Evolutionary conservation across 805 yeast species (phyloP).

Genomic region (Trichomonascus vanleenenianus): DNA sequence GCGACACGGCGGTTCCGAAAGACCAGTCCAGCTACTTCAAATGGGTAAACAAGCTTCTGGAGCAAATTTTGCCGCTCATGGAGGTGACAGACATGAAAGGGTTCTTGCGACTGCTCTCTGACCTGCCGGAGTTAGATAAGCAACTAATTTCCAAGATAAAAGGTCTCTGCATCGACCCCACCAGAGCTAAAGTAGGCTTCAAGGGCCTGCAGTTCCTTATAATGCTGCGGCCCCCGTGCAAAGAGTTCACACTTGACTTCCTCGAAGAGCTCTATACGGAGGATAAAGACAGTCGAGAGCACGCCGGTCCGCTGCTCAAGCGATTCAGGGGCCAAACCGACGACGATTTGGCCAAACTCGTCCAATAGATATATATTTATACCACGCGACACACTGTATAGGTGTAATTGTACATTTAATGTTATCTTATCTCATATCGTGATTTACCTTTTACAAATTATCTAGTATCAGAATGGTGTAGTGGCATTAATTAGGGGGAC

Average conservation of each 20-base stretch:
- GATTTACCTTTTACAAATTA: too few species aligned
- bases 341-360: background rate
- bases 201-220: constrained; percentile 71
- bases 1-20: constrained; percentile 18
- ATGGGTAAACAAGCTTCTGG: constrained; percentile 68
- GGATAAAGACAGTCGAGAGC: constrained; percentile 14
- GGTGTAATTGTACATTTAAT: too few species aligned
- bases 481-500: too few species aligned
- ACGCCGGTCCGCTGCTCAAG: constrained; percentile 23
- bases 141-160: constrained; percentile 56
- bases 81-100: constrained; percentile 75
- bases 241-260: constrained; percentile 34
- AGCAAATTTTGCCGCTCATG: constrained; percentile 72
- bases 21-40: constrained; percentile 39
- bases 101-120: constrained; percentile 78
- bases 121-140: constrained; percentile 67
- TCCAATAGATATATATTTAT: background rate
- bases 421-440: too few species aligned
- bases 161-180: constrained; percentile 79
- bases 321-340: constrained; percentile 20
- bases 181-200: constrained; percentile 69
- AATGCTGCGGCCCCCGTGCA: constrained; percentile 86
- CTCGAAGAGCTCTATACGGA: constrained; percentile 24
- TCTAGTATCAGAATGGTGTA: too few species aligned
- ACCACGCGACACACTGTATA: constrained; percentile 1